Base-by-base conservation (phyloP, 139 green algal genomes). In the Nannochloris sp. region DNA sequence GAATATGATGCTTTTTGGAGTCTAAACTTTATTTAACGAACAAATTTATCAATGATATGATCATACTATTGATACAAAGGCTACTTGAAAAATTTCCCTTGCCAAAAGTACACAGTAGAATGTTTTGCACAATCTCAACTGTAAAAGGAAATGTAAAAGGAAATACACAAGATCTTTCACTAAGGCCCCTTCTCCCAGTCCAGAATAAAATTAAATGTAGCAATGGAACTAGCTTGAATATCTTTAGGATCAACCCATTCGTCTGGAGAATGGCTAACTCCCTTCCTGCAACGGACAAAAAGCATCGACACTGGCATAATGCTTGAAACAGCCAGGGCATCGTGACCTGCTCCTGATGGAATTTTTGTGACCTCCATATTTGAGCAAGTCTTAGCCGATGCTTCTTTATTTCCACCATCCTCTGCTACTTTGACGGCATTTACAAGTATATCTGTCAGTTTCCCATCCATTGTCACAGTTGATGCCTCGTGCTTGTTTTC, bases 291-390 rank as follows among this genome's bases (percentile, higher is more conserved):
- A 3, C 90, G 73, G 68, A 96, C 91, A 72, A 96, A 96, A 59
- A 96, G 58, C 90, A 96, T 96, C 44, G 61, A 81, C 55, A 90
- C 83, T 66, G 62, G 60, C n/a, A 81, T 80, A 1, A 88, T 43
- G 4, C 88, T 73, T 2, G 85, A 80, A 56, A 96, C 82, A 16
- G 84, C 86, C 77, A 96, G 80, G 6, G 86, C 86, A 63, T 97
- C 91, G 48, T 96, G 91, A 0, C 89, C 91, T 2, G 91, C 91
- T 1, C 91, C 91, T 56, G 81, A 91, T 56, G 89, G 78, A 48
- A 96, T 63, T 37, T 80, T 49, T 0, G 79, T 79, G 5, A 85
- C 63, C 30, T 69, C 56, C 16, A 37, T 66, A 17, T 5, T 60
- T 10, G 50, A 12, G 17, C 37, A 67, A 37, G 61, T 59, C 0